These are phyloP conservation scores for Magnaporthales sp. DNA, from an alignment of 2,329 filamentous ascomycete species.

Conservation along the genomic window DNA sequence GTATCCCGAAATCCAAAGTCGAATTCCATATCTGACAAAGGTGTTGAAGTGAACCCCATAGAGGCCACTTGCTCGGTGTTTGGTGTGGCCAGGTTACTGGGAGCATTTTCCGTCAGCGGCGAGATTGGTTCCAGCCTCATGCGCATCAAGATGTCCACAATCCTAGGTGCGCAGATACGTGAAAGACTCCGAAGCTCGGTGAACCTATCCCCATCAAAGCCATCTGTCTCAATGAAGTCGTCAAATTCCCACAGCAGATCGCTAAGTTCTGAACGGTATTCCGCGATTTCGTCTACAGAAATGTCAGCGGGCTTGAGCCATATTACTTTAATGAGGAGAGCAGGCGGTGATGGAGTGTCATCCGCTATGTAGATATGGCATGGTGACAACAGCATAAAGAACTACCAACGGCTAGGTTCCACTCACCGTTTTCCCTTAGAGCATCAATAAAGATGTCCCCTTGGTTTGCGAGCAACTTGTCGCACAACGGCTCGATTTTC, in stretches of 20 bases:
- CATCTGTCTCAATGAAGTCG: slow-evolving; percentile 39
- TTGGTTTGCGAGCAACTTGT: slow-evolving; percentile 38
- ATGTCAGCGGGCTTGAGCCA: not conserved
- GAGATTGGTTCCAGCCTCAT: slow-evolving; percentile 36
- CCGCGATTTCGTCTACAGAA: slow-evolving; percentile 37
- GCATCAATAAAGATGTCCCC: slow-evolving; percentile 39
- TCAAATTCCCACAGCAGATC: slow-evolving; percentile 49
- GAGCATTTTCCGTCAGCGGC: not conserved
- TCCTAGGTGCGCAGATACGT: slow-evolving; percentile 37
- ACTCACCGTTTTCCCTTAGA: slow-evolving; percentile 45
- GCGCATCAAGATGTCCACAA: slow-evolving; percentile 41
- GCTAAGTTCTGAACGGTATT: slow-evolving; percentile 36
- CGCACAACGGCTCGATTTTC: slow-evolving; percentile 42
- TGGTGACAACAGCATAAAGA: not conserved
- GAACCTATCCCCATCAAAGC: slow-evolving; percentile 42
- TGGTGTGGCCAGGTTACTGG: not conserved
- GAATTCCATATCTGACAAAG: not conserved
- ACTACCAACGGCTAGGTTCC: not conserved
- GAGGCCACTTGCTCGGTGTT: not conserved
- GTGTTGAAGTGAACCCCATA: not conserved
- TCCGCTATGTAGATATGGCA: not conserved
- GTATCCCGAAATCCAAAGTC: not conserved
- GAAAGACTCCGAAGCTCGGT: slow-evolving; percentile 37
- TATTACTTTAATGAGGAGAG: not conserved
- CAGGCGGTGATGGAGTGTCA: not conserved